Percentiles rank a stretch among this genome's conserved stretches.
phyloP scores from a whole-genome alignment of 2,329 filamentous ascomycete genomes.

The Incumbomyces delicatus region DNA sequence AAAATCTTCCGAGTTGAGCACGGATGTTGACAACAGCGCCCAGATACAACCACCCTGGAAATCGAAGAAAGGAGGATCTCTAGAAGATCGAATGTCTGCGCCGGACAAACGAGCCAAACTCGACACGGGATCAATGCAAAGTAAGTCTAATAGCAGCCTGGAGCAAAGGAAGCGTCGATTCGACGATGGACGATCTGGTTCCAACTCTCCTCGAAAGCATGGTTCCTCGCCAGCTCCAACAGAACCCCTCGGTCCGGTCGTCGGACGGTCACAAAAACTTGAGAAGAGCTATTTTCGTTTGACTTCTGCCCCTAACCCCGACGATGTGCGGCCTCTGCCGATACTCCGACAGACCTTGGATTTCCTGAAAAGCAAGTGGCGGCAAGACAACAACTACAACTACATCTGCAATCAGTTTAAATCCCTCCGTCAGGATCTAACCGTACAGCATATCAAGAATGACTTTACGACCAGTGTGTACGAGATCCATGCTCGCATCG shows the following conservation, averaged over 20 bases:
- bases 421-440: constrained; percentile 93
- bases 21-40: constrained; percentile 41
- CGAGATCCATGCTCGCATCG: constrained; percentile 94
- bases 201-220: constrained; percentile 30
- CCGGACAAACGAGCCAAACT: constrained; percentile 43
- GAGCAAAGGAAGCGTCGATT: constrained; percentile 88
- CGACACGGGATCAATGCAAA: constrained; percentile 47
- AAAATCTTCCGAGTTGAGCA: constrained; percentile 61
- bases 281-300: constrained; percentile 94
- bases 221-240: constrained; percentile 36
- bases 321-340: constrained; percentile 73
- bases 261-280: constrained; percentile 72
- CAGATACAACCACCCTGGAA: constrained; percentile 59
- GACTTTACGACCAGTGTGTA: constrained; percentile 95
- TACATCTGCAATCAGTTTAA: constrained; percentile 99
- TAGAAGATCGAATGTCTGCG: constrained; percentile 66
- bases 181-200: constrained; percentile 44
- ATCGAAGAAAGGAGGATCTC: constrained; percentile 42
- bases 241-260: constrained; percentile 55
- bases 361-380: constrained; percentile 89
- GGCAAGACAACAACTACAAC: constrained; percentile 81
- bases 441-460: constrained; percentile 92
- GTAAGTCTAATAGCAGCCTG: constrained; percentile 82
- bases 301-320: constrained; percentile 78
- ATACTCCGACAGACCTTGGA: constrained; percentile 78